phyloP scores from a whole-genome alignment of 2,329 filamentous ascomycete species.

The Trichoderma lentiforme region DNA sequence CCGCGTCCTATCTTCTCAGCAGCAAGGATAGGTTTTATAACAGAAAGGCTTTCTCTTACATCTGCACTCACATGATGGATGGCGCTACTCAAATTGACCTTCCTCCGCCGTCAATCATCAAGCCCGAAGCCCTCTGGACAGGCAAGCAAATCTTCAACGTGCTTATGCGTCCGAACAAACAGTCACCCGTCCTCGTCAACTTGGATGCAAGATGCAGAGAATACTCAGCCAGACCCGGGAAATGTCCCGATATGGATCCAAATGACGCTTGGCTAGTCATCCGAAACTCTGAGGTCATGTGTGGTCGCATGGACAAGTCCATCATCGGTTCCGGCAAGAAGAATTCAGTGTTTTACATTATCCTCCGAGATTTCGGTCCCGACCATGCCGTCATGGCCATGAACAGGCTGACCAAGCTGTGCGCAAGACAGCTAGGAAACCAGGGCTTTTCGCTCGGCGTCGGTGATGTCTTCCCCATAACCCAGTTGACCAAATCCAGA shows the following conservation, averaged over 20 bases:
- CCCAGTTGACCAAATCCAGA: conserved; percentile 68
- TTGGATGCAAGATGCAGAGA: conserved; percentile 89
- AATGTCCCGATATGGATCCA: conserved; percentile 68
- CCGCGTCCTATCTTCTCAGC: conserved; percentile 84
- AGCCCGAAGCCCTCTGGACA: conserved; percentile 86
- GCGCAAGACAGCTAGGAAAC: conserved; percentile 82
- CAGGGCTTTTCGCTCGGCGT: conserved; percentile 96
- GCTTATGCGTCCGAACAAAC: conserved; percentile 81
- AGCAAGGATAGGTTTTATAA: conserved; percentile 93
- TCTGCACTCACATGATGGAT: conserved; percentile 93
- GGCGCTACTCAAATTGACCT: conserved; percentile 74
- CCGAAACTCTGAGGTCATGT: conserved; percentile 96
- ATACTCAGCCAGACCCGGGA: conserved; percentile 61
- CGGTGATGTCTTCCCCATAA: conserved; percentile 84
- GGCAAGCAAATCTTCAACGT: conserved; percentile 96
- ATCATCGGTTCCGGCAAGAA: conserved; percentile 98
- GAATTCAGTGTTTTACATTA: conserved; percentile 94
- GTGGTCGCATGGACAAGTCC: conserved; percentile 94
- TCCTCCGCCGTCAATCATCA: conserved; percentile 80
- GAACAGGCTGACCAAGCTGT: conserved; percentile 90
- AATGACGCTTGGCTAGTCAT: conserved; percentile 91
- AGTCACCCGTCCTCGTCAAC: conserved; percentile 82
- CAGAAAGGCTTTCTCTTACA: conserved; percentile 79
- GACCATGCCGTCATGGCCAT: conserved; percentile 85
- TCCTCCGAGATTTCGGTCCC: conserved; percentile 90